A percentile compares a stretch with the other conserved stretches of the same genome.
phyloP scores from a whole-genome alignment of 306 rosid genomes.

The Lupinus albus region DNA sequence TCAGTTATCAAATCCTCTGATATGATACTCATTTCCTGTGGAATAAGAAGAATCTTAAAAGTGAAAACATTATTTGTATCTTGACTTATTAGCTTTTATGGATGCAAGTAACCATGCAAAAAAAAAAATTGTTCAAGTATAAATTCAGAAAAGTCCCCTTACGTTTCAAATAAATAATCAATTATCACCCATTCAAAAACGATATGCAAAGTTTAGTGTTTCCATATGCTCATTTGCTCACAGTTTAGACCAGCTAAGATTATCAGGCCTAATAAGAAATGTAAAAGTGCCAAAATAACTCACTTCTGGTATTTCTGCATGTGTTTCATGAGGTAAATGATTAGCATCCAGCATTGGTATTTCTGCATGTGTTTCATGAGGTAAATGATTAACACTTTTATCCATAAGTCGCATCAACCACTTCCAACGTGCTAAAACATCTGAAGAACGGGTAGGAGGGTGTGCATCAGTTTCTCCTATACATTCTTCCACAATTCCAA shows the following conservation, averaged over 20 bases:
- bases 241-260: background rate
- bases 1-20: conserved; percentile 35
- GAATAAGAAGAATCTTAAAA: background rate
- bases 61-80: background rate
- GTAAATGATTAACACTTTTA: conserved; percentile 36
- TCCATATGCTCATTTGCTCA: background rate
- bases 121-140: background rate
- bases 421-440: conserved; percentile 44
- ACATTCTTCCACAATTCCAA: conserved; percentile 35
- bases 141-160: too few relatives aligned
- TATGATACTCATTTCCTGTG: conserved; percentile 45
- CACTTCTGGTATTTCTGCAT: conserved; percentile 49
- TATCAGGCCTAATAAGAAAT: background rate
- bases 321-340: conserved; percentile 27
- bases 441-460: conserved; percentile 41
- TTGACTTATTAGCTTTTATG: background rate
- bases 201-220: too few relatives aligned
- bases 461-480: conserved; percentile 35
- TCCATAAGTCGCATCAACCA: conserved; percentile 37
- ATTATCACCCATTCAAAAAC: too few relatives aligned
- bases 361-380: conserved; percentile 33
- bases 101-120: background rate
- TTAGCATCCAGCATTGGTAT: conserved; percentile 36
- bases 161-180: too few relatives aligned
- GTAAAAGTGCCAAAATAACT: conserved; percentile 31